Evolutionary conservation across 345 rosid genomes (phyloP).

Genomic region (Linum tenue): DNA sequence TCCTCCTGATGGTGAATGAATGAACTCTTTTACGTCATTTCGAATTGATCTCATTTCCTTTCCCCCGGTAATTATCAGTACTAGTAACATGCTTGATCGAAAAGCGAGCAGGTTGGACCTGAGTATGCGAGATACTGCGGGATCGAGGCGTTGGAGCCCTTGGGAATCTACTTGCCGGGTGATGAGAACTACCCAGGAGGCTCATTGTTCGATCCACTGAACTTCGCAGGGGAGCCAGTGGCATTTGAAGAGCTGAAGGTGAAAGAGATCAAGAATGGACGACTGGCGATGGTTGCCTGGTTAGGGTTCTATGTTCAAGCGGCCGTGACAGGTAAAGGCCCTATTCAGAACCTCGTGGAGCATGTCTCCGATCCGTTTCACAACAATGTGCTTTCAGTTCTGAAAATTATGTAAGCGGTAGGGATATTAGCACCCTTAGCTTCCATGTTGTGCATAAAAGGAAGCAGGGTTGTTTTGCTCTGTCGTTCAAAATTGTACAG

Average conservation of each 20-base stretch:
- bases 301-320: slow-evolving; percentile 78
- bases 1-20: slow-evolving; percentile 60
- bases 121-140: slow-evolving; percentile 92
- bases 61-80: neutral
- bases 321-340: slow-evolving; percentile 77
- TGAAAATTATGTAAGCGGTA: slow-evolving; percentile 22
- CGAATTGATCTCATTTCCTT: neutral
- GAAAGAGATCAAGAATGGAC: slow-evolving; percentile 82
- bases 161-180: slow-evolving; percentile 86
- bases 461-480: too few relatives aligned
- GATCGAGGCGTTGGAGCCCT: slow-evolving; percentile 84
- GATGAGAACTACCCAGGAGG: slow-evolving; percentile 95
- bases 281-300: slow-evolving; percentile 93
- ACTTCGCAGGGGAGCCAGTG: slow-evolving; percentile 56
- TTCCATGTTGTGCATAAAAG: too few relatives aligned
- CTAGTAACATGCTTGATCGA: neutral
- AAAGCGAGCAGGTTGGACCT: slow-evolving; percentile 58
- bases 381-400: slow-evolving; percentile 48
- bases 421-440: too few relatives aligned
- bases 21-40: neutral
- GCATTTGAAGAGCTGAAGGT: slow-evolving; percentile 89
- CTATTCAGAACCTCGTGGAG: slow-evolving; percentile 66
- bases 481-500: too few relatives aligned
- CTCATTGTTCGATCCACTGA: slow-evolving; percentile 72
- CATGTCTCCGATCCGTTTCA: slow-evolving; percentile 71